Conservation (phyloP, 305 asterid genomes). For the Fraxinus ornus region DNA sequence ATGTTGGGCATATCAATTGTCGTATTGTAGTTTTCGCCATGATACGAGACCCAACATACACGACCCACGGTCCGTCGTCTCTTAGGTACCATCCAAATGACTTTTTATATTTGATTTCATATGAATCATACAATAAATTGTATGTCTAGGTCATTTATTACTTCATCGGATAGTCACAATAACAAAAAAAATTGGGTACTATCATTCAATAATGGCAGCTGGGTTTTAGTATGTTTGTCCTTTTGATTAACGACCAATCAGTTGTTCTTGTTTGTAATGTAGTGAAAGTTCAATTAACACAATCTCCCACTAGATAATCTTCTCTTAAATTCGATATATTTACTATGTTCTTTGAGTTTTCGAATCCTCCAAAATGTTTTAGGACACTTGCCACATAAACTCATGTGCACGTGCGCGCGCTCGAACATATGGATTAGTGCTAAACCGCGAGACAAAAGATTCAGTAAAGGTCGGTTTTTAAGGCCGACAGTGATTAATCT, state of each 20-base stretch:
- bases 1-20: background rate
- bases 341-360: background rate
- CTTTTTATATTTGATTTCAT: background rate
- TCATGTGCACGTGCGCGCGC: background rate
- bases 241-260: background rate
- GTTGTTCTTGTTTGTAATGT: background rate
- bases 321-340: background rate
- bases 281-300: background rate
- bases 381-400: background rate
- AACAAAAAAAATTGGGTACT: background rate
- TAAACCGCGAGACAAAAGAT: background rate
- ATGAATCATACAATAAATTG: background rate
- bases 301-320: background rate
- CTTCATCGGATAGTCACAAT: background rate
- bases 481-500: slow-evolving; percentile 28
- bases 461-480: slow-evolving; percentile 13
- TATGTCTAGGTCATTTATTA: background rate
- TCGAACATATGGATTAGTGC: background rate
- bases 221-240: background rate
- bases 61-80: background rate
- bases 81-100: background rate
- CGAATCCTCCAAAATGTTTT: background rate
- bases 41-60: background rate
- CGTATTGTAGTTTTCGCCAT: background rate
- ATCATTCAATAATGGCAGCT: background rate